Conservation (phyloP, 805 yeast species). For the Trichomonascus vanleenenianus region DNA sequence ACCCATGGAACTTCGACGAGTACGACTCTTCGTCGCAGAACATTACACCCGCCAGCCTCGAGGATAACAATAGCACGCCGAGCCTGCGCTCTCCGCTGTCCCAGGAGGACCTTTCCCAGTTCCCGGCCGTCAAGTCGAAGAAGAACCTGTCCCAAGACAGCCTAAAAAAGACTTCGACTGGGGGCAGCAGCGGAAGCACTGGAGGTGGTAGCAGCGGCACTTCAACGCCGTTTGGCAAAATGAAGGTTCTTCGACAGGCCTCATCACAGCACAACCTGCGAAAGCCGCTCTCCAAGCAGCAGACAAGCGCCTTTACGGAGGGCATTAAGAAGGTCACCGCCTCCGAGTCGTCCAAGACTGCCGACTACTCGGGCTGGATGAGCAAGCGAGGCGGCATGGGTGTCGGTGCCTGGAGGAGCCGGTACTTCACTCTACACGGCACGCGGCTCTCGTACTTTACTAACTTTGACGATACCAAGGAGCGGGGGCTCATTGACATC, state of each 20-base stretch:
- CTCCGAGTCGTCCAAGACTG: conserved; percentile 64
- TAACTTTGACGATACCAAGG: conserved; percentile 68
- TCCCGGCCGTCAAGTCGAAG: no score
- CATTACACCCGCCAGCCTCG: no score
- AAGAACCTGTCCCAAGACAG: no score
- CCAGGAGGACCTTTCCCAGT: no score
- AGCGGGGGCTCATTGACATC: conserved; percentile 89
- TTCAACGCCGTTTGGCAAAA: conserved; percentile 11
- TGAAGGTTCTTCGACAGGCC: conserved; percentile 46
- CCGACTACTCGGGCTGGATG: conserved; percentile 92
- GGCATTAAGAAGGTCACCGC: conserved; percentile 77
- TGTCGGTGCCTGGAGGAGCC: conserved; percentile 84
- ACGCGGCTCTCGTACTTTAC: conserved; percentile 87
- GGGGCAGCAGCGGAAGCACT: not conserved
- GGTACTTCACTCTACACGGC: conserved; percentile 83
- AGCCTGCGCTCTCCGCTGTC: no score
- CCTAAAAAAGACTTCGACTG: not conserved
- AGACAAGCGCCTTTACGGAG: conserved; percentile 47
- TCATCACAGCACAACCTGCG: conserved; percentile 39
- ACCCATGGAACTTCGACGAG: no score
- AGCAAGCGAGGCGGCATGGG: conserved; percentile 80
- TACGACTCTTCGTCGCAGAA: no score
- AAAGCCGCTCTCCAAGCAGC: conserved; percentile 22
- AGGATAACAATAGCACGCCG: no score
- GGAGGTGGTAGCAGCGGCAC: not conserved